Evolutionary conservation across 1,139 yeast genomes (phyloP), one percentile per base, ranked within the genome.

Genomic region (Hansenula sp.): DNA sequence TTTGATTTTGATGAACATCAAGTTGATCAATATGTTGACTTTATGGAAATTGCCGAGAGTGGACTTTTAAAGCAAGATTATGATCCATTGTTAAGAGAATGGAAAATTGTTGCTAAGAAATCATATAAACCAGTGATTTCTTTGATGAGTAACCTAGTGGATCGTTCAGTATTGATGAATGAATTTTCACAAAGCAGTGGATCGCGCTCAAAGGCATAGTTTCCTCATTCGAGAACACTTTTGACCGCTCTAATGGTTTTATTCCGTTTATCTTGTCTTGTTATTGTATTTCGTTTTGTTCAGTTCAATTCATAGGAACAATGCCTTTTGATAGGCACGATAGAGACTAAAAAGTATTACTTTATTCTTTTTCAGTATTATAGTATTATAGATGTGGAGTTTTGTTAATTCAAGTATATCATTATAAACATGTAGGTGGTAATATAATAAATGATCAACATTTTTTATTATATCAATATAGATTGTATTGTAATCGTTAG

Each of bases 41-140:
- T 32, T 12, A 24, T 17, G 19, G 41, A 34, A 9, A 17, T 42
- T 9, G 28, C 24, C 10, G 43, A 43, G 3, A 25, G 46, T 8
- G 56, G 55, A 1, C 40, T 54, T 5, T 33, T 51, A 21, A 38
- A 21, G 2, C 36, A 39, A 27, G 59, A 55, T 29, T 51, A 44
- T 31, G 58, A 55, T 41, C 55, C 58, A 3, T 30, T 45, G 11
- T 27, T 24, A 3, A 45, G 39, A 2, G 53, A 46, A 11, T 44
- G 53, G 45, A 28, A 38, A 16, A 51, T 46, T 3, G 24, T 28
- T 28, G 11, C 41, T 8, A 11, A 11, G 3, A 6, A 18, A 5
- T 16, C 36, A 5, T 10, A 34, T 33, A 4, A 19, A 13, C 32
- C 38, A 28, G 13, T 36, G 7, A 25, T 45, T 1, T 44, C 54